Conservation (phyloP, 2,329 filamentous ascomycete genomes). For the Cytospora piceicola region DNA sequence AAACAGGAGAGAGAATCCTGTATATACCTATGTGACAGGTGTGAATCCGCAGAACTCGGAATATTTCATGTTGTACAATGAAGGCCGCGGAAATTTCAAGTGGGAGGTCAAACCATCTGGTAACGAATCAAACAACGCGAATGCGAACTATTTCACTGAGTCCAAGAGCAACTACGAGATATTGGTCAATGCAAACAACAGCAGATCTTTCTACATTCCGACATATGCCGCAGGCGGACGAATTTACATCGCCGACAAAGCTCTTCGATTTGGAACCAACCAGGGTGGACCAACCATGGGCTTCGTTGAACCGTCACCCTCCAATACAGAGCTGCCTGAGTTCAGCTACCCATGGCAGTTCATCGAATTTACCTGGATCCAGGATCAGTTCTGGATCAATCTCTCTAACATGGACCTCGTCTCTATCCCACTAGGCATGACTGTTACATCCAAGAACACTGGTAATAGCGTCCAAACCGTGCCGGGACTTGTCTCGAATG, state of each 20-base stretch:
- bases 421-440: conserved; percentile 13
- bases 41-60: neutral
- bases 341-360: conserved; percentile 19
- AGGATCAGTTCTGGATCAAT: conserved; percentile 7
- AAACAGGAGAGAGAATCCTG: neutral
- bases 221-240: conserved; percentile 11
- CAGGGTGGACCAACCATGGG: conserved; percentile 5
- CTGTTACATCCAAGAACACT: neutral
- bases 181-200: neutral
- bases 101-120: neutral
- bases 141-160: neutral
- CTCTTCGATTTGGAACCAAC: conserved; percentile 15
- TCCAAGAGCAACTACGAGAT: conserved; percentile 1
- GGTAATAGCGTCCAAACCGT: neutral
- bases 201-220: conserved; percentile 7
- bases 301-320: conserved; percentile 17
- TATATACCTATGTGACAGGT: neutral
- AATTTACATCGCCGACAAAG: conserved; percentile 13
- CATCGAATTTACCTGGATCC: conserved; percentile 16
- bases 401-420: conserved; percentile 21
- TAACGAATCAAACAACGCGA: neutral
- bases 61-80: neutral
- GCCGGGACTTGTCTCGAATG: conserved; percentile 7
- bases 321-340: conserved; percentile 7
- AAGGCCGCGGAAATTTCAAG: neutral